These are phyloP conservation scores for Apiotrichum domesticum DNA, from an alignment of 1,284 basidiomycete genomes.

Conservation along the genomic window DNA sequence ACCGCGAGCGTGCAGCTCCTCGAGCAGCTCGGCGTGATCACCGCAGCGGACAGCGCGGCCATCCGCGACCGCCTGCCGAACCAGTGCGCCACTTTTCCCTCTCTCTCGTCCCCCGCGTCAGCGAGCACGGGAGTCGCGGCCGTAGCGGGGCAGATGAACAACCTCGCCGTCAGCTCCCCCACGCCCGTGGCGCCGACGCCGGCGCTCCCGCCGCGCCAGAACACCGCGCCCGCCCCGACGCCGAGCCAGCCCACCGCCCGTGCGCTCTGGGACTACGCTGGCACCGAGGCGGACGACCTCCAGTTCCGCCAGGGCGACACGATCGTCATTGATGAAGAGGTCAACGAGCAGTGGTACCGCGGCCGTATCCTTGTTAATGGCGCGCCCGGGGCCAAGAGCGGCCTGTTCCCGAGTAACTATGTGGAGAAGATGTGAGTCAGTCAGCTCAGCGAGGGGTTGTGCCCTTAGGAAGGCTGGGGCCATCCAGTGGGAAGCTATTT, in stretches of 20 bases:
- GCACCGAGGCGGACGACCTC: slow-evolving; percentile 37
- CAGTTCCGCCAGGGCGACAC: slow-evolving; percentile 37
- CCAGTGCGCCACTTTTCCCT: slow-evolving; percentile 19
- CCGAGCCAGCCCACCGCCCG: slow-evolving; percentile 18
- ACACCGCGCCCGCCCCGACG: not conserved
- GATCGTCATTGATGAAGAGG: slow-evolving; percentile 42
- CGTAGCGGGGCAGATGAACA: slow-evolving; percentile 3
- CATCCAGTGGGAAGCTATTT: too few species aligned
- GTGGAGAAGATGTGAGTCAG: slow-evolving; percentile 38
- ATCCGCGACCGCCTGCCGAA: slow-evolving; percentile 36
- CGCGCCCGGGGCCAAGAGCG: slow-evolving; percentile 25
- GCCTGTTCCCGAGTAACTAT: slow-evolving; percentile 42
- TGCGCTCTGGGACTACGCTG: slow-evolving; percentile 43
- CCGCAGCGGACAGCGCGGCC: slow-evolving; percentile 26
- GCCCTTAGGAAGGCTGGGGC: too few species aligned
- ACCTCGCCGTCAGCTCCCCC: not conserved
- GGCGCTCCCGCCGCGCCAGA: not conserved
- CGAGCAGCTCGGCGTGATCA: slow-evolving; percentile 33
- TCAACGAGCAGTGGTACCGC: slow-evolving; percentile 43
- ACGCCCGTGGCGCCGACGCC: not conserved
- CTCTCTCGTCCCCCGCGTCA: slow-evolving; percentile 2
- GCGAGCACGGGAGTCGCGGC: not conserved
- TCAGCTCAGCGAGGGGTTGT: too few species aligned
- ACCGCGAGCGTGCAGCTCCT: slow-evolving; percentile 31
- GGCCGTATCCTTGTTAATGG: slow-evolving; percentile 33